A percentile compares a stretch with the other conserved stretches of the same genome.
Evolutionary conservation across 1,284 basidiomycete genomes (phyloP).

Genomic region (Cryptococcus wingfieldii): DNA sequence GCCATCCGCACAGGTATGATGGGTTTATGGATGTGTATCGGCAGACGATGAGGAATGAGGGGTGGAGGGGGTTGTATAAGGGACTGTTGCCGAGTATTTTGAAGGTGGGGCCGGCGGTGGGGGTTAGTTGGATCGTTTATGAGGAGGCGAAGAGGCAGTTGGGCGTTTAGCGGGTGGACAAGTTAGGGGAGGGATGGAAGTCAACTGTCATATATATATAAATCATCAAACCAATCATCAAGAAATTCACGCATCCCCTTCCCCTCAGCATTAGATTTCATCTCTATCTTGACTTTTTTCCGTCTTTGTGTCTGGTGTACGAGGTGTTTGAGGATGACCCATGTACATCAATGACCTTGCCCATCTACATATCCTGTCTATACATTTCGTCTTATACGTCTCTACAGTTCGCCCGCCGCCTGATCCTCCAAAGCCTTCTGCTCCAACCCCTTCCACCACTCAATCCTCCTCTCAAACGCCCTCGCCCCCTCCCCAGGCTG

Average conservation of each 20-base stretch:
- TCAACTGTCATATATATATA: too few species aligned
- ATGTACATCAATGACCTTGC: not conserved
- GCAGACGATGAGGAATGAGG: constrained; percentile 79
- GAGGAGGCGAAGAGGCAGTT: constrained; percentile 44
- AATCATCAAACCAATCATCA: too few species aligned
- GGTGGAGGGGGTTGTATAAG: constrained; percentile 92
- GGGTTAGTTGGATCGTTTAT: constrained; percentile 83
- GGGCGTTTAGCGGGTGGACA: constrained; percentile 25
- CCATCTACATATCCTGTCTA: not conserved
- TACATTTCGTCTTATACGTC: not conserved
- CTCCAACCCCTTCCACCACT: constrained; percentile 1
- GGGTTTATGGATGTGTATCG: constrained; percentile 80
- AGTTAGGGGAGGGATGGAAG: too few species aligned
- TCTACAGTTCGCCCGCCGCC: constrained; percentile 1
- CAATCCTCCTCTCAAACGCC: not conserved
- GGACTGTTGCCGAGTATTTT: constrained; percentile 85
- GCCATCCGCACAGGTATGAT: constrained; percentile 82
- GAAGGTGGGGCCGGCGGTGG: constrained; percentile 91
- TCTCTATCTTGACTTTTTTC: not conserved
- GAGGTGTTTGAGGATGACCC: not conserved
- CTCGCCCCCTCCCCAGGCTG: not conserved
- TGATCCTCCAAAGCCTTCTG: constrained; percentile 1
- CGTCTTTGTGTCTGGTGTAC: too few species aligned
- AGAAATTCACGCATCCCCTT: too few species aligned
- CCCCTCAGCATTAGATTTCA: not conserved